phyloP scores from a whole-genome alignment of 805 yeast species.

The Grigorovia jiainica region DNA sequence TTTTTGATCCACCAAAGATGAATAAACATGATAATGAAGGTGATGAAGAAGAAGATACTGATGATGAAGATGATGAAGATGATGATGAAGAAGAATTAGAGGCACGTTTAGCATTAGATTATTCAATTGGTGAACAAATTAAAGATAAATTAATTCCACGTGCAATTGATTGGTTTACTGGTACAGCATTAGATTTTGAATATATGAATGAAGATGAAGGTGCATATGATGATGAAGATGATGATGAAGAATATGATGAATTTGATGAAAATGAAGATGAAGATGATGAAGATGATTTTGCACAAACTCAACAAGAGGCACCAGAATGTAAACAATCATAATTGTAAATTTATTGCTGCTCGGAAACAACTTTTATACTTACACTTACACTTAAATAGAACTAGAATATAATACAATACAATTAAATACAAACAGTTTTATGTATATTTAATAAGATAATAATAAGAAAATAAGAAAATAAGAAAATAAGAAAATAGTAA shows the following conservation, averaged over 20 bases:
- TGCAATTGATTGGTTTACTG: slow-evolving; percentile 98
- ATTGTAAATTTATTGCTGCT: not conserved
- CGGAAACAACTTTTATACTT: too few species aligned
- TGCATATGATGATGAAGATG: slow-evolving; percentile 49
- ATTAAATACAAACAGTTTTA: too few species aligned
- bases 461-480: too few species aligned
- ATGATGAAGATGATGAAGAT: slow-evolving; percentile 42
- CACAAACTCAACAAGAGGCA: slow-evolving; percentile 42
- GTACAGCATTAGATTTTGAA: slow-evolving; percentile 81
- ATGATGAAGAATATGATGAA: slow-evolving; percentile 56
- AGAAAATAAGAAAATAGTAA: too few species aligned
- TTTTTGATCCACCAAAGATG: slow-evolving; percentile 87
- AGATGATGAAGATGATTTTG: slow-evolving; percentile 31
- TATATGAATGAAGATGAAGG: slow-evolving; percentile 53
- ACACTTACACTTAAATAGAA: too few species aligned
- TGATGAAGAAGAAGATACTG: slow-evolving; percentile 37
- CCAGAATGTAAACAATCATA: slow-evolving; percentile 72
- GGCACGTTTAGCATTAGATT: slow-evolving; percentile 79
- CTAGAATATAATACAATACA: too few species aligned
- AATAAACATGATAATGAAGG: slow-evolving; percentile 30
- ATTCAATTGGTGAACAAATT: slow-evolving; percentile 91
- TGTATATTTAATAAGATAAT: too few species aligned
- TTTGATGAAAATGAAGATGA: slow-evolving; percentile 34
- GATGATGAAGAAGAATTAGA: slow-evolving; percentile 71
- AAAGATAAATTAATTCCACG: slow-evolving; percentile 93